Percentiles rank a stretch among this genome's conserved stretches.
phyloP scores from a whole-genome alignment of 495 filamentous ascomycete species.

The Talaromyces liani region DNA sequence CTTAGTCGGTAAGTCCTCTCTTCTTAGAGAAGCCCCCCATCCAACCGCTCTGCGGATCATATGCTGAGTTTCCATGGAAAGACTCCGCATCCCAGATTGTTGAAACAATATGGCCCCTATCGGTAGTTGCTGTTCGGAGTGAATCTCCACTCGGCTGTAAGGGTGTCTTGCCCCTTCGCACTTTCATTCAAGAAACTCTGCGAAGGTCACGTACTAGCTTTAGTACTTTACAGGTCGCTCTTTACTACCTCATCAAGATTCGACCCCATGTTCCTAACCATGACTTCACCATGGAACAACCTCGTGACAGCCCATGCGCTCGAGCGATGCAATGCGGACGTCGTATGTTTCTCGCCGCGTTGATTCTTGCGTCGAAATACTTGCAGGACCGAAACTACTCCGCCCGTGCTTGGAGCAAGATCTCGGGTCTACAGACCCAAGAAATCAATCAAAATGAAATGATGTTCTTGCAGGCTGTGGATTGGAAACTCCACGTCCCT shows the following conservation, averaged over 20 bases:
- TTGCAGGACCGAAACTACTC: conserved; percentile 97
- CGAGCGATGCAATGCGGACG: conserved; percentile 93
- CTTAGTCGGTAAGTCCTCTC: conserved; percentile 83
- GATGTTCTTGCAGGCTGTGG: conserved; percentile 80
- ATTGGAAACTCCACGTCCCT: conserved; percentile 91
- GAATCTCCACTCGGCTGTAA: conserved; percentile 41
- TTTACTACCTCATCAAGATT: conserved; percentile 94
- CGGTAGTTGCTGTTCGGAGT: conserved; percentile 39
- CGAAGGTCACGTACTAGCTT: conserved; percentile 93
- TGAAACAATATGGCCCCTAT: conserved; percentile 89
- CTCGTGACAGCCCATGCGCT: conserved; percentile 60
- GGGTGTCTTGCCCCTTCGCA: conserved; percentile 81
- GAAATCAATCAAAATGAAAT: conserved; percentile 98
- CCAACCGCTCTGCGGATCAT: conserved; percentile 13
- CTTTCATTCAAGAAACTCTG: conserved; percentile 95
- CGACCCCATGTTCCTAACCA: conserved; percentile 79
- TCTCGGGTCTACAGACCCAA: conserved; percentile 78
- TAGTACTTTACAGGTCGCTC: conserved; percentile 90
- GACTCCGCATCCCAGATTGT: conserved; percentile 97
- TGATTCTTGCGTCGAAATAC: conserved; percentile 95
- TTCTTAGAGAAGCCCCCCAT: conserved; percentile 10
- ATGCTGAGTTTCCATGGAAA: conserved; percentile 36
- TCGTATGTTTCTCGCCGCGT: conserved; percentile 90
- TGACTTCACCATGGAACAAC: conserved; percentile 83
- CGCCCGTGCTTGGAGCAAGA: conserved; percentile 95